Conservation (phyloP, 371 early-diverging fungal species). For the Mortierella sp. region DNA sequence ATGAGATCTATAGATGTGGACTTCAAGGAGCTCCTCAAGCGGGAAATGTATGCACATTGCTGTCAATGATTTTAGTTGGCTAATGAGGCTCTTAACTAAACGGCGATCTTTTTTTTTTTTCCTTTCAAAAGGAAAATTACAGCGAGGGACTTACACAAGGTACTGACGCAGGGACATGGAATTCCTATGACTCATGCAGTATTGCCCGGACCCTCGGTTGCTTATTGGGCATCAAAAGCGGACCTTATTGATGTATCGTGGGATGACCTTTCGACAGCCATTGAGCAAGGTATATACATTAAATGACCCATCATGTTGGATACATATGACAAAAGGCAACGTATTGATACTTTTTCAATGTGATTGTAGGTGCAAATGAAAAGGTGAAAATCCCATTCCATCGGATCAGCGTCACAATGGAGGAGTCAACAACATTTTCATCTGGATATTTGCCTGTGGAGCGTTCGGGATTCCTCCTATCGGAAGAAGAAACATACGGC, state of each 20-base stretch:
- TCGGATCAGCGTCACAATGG: constrained; percentile 45
- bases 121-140: background rate
- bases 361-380: constrained; percentile 42
- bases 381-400: constrained; percentile 52
- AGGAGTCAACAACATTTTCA: constrained; percentile 28
- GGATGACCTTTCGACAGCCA: constrained; percentile 50
- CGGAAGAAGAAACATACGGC: constrained; percentile 32
- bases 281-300: constrained; percentile 58
- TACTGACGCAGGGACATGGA: constrained; percentile 68
- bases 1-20: constrained; percentile 60
- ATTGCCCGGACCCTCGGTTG: constrained; percentile 67
- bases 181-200: constrained; percentile 64
- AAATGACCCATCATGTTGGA: background rate
- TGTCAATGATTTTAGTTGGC: background rate
- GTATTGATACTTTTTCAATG: background rate
- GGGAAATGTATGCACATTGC: constrained; percentile 60
- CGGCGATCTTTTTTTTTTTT: background rate
- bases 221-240: constrained; percentile 65
- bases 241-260: constrained; percentile 57
- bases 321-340: background rate
- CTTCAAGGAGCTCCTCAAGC: constrained; percentile 53
- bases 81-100: background rate
- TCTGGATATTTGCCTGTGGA: constrained; percentile 40
- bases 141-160: constrained; percentile 50
- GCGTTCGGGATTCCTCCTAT: constrained; percentile 35